Base-by-base conservation (phyloP, 805 yeast genomes). In the Wickerhamomyces bovis region DNA sequence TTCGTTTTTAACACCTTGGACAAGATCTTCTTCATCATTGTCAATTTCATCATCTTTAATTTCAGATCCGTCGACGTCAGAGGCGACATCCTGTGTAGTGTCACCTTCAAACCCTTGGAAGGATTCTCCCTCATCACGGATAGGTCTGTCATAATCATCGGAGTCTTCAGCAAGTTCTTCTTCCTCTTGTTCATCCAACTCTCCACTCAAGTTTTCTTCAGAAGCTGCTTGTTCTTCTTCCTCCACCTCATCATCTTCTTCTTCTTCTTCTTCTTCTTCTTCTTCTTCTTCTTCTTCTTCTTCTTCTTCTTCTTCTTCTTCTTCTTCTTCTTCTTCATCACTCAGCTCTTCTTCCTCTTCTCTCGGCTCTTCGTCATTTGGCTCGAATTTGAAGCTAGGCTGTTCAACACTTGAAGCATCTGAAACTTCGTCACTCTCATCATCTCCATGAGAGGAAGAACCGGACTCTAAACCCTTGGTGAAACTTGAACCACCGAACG, bases 301-400 rank as follows among this genome's bases (percentile, higher is more conserved):
- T 4, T 43, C 50, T 8, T 48, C 44, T 12, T 35, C 39, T 13
- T 30, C 45, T 10, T 45, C 50, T 13, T 53, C 48, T 4, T 25
- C 26, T 7, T 31, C 31, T 7, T 26, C 38, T 18, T 39, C 39
- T 19, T 30, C 28, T 16, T 28, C 43, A n/a, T 35, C 35, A 12
- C 26, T 21, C 7, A 31, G 31, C 10, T 41, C 45, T n/a, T 40
- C 36, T 16, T 31, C 33, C 3, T 28, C 38, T 19, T 36, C 35
- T 15, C 23, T 21, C 2, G 20, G 41, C 18, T 22, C 39, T 18
- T 45, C 38, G 11, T 7, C 21, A 4, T 16, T 18, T 33, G 36
- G 36, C 9, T 33, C n/a, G 7, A 28, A 28, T 28, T 28, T 28
- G 31, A 28, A 28, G 31, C 31, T 28, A 28, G 31, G 31, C n/a